Evolutionary conservation across 768 basidiomycete genomes (phyloP), one percentile per base, ranked within the genome.

Genomic region (Termitomyces sp.): DNA sequence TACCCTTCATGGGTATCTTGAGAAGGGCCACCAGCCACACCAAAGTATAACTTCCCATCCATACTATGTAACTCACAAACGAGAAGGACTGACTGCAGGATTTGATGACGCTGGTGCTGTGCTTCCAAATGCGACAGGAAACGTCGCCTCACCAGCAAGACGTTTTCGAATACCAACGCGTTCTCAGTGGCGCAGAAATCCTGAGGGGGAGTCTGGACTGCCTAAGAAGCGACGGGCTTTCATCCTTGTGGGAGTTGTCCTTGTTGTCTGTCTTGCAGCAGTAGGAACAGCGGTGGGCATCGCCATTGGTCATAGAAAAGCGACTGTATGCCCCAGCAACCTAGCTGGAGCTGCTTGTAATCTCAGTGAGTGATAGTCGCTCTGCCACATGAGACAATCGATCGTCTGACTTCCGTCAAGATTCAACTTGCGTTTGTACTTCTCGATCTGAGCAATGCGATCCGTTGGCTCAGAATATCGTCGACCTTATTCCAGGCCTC

Each of bases 381-480:
- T 29, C 45, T n/a, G 15, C 39, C 56, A n/a, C 10, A 18, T 12
- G 9, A 45, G 42, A 31, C 15, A 36, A 13, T 60, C 20, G 20
- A 38, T 27, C 33, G 52, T 23, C 32, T 53, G 36, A 44, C 27
- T 40, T 57, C 27, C n/a, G 9, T 5, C 18, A 20, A 86, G 84
- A 85, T 70, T 75, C 83, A 1, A 82, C 83, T 0, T 88, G 85
- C 62, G 73, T 81, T 35, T 87, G 85, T 59, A 79, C 80, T 12
- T 76, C 80, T n/a, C 52, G 59, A 18, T 44, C 67, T 3, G 68
- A 69, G n/a, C 72, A 68, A 56, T 85, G 84, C 58, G 74, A 79
- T 43, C 74, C 73, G 23, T 64, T 88, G 10, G 84, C 86, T 0
- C 75, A 80, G 63, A 76, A 70, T 52, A 64, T 88, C 39, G 60